phyloP scores from a whole-genome alignment of 164 flowering plant species.

The Platanus orientalis region DNA sequence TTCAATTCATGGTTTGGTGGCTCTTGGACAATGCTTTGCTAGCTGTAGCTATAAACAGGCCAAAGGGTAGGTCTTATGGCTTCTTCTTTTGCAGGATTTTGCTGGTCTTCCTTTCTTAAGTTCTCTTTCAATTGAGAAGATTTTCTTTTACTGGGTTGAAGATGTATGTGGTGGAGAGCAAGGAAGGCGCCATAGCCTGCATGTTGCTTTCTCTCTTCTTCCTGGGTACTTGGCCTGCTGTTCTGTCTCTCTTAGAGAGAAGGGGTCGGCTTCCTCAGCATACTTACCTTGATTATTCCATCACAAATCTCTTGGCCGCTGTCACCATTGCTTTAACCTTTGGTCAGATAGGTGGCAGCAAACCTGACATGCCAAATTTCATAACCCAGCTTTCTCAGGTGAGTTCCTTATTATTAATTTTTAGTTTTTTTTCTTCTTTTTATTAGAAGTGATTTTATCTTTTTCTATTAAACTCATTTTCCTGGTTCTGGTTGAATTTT shows the following conservation, averaged over 20 bases:
- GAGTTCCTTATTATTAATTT: slow-evolving; percentile 5
- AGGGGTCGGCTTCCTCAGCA: slow-evolving; percentile 91
- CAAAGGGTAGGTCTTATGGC: background rate
- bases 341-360: slow-evolving; percentile 66
- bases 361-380: slow-evolving; percentile 55
- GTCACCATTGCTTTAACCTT: slow-evolving; percentile 72
- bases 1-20: background rate
- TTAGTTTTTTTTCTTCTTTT: background rate
- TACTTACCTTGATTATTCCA: slow-evolving; percentile 79
- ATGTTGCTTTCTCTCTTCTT: slow-evolving; percentile 66
- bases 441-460: background rate
- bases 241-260: slow-evolving; percentile 67
- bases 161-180: slow-evolving; percentile 78
- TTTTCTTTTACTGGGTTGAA: slow-evolving; percentile 24
- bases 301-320: slow-evolving; percentile 80
- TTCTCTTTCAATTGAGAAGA: background rate
- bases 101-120: slow-evolving; percentile 8
- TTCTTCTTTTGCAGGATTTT: slow-evolving; percentile 26
- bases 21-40: background rate
- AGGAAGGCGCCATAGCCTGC: slow-evolving; percentile 73
- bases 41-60: background rate
- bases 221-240: slow-evolving; percentile 90
- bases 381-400: slow-evolving; percentile 68
- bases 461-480: too few relatives aligned
- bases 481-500: too few relatives aligned